Evolutionary conservation across 495 filamentous ascomycete species (phyloP).

Genomic region (Penicillium maclennaniae): DNA sequence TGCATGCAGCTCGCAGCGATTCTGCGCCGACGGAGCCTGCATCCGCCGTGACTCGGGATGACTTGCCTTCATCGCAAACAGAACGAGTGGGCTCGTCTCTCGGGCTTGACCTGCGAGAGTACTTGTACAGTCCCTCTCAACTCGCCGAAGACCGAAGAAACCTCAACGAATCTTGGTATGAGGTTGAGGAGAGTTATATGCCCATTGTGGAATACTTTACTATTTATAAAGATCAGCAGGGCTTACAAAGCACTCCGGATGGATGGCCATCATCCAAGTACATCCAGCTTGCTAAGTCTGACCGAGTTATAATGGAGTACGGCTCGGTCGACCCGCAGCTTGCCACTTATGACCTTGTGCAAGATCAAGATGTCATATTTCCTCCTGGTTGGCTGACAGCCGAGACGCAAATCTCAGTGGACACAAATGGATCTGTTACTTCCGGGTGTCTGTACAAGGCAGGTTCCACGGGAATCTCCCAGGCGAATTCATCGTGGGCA

Average conservation of each 20-base stretch:
- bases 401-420: slow-evolving; percentile 21
- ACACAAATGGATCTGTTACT: slow-evolving; percentile 35
- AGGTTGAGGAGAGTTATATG: slow-evolving; percentile 37
- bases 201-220: slow-evolving; percentile 53
- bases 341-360: slow-evolving; percentile 44
- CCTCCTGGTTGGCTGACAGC: slow-evolving; percentile 34
- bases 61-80: slow-evolving; percentile 30
- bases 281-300: slow-evolving; percentile 47
- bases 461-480: slow-evolving; percentile 30
- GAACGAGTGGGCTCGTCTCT: slow-evolving; percentile 36
- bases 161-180: slow-evolving; percentile 58
- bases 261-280: slow-evolving; percentile 61
- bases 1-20: slow-evolving; percentile 53
- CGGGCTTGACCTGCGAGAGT: slow-evolving; percentile 37
- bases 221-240: slow-evolving; percentile 29
- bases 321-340: slow-evolving; percentile 56
- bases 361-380: slow-evolving; percentile 45
- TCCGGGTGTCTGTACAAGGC: slow-evolving; percentile 51
- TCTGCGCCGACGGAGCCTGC: slow-evolving; percentile 37
- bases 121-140: slow-evolving; percentile 51
- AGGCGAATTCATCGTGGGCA: slow-evolving; percentile 58
- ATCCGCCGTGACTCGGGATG: slow-evolving; percentile 23
- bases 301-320: slow-evolving; percentile 51
- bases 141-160: slow-evolving; percentile 48
- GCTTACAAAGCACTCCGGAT: slow-evolving; percentile 49